These are phyloP conservation scores for Saturnispora quitensis DNA, from an alignment of 805 yeast genomes.

Conservation along the genomic window DNA sequence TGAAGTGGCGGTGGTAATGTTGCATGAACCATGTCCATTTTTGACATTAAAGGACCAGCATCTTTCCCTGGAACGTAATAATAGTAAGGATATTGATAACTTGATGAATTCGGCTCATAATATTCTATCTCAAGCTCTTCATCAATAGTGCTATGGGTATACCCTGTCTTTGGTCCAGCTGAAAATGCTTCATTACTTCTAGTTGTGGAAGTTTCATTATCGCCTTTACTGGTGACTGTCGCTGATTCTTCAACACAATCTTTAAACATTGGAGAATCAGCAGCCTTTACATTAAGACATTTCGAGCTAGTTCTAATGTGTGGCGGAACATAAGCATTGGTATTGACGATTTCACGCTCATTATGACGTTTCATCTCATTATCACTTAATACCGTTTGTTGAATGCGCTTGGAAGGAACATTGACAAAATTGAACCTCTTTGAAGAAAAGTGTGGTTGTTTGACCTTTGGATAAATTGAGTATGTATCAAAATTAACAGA, in stretches of 20 bases:
- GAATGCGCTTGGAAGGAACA: neutral
- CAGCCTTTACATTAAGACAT: neutral
- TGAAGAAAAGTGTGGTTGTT: neutral
- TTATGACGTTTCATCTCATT: neutral
- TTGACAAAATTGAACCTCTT: conserved; percentile 1
- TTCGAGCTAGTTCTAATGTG: neutral
- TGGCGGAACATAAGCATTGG: neutral
- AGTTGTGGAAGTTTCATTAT: conserved; percentile 18
- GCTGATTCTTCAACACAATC: conserved; percentile 10
- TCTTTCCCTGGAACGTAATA: conserved; percentile 25
- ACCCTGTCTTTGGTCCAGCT: conserved; percentile 23
- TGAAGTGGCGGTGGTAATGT: neutral
- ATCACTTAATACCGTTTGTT: conserved; percentile 4
- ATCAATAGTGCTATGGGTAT: conserved; percentile 24
- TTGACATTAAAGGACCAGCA: conserved; percentile 6
- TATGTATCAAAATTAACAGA: conserved; percentile 7
- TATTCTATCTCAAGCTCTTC: conserved; percentile 15
- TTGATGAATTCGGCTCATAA: conserved; percentile 6
- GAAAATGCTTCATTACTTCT: conserved; percentile 23
- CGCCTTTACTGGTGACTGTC: conserved; percentile 12
- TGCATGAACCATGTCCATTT: conserved; percentile 2
- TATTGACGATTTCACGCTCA: neutral
- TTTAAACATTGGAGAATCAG: neutral
- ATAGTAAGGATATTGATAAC: conserved; percentile 21
- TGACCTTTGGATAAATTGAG: neutral